These are phyloP conservation scores for Phytophthora cryptogea DNA, from an alignment of 352 stramenopile species.

Conservation along the genomic window DNA sequence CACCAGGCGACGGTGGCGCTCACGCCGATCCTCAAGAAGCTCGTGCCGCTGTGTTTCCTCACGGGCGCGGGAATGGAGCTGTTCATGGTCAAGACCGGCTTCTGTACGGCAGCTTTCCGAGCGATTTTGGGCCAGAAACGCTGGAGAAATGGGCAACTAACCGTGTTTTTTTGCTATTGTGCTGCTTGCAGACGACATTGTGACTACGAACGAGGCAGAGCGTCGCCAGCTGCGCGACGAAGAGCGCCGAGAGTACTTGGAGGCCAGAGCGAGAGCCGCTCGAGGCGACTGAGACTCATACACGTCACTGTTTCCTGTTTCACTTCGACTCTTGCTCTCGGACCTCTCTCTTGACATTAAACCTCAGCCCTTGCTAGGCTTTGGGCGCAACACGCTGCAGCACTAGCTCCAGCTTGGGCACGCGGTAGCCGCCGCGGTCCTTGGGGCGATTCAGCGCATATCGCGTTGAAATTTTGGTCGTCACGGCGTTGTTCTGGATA, in stretches of 20 bases:
- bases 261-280: slow-evolving; percentile 28
- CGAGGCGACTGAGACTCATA: slow-evolving; percentile 29
- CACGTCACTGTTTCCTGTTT: slow-evolving; percentile 30
- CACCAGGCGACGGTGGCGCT: slow-evolving; percentile 51
- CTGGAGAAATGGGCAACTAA: slow-evolving; percentile 8
- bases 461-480: slow-evolving; percentile 72
- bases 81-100: slow-evolving; percentile 91
- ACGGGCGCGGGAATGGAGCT: slow-evolving; percentile 82
- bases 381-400: slow-evolving; percentile 47
- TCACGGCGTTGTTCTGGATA: slow-evolving; percentile 57
- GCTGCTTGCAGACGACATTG: slow-evolving; percentile 71
- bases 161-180: slow-evolving; percentile 10
- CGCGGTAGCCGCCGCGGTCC: slow-evolving; percentile 55
- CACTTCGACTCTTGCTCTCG: slow-evolving; percentile 16
- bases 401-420: slow-evolving; percentile 76
- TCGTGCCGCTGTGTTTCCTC: slow-evolving; percentile 86
- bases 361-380: slow-evolving; percentile 22
- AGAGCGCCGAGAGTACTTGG: slow-evolving; percentile 52
- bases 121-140: background rate
- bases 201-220: slow-evolving; percentile 78
- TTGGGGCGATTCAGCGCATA: slow-evolving; percentile 64
- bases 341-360: background rate
- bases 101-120: slow-evolving; percentile 54
- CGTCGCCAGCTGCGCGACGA: slow-evolving; percentile 65
- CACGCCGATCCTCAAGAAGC: slow-evolving; percentile 77